A percentile compares a stretch with the other conserved stretches of the same genome.
Evolutionary conservation across 176 grass and related monocot species (phyloP).

Genomic region (Triticum urartu): DNA sequence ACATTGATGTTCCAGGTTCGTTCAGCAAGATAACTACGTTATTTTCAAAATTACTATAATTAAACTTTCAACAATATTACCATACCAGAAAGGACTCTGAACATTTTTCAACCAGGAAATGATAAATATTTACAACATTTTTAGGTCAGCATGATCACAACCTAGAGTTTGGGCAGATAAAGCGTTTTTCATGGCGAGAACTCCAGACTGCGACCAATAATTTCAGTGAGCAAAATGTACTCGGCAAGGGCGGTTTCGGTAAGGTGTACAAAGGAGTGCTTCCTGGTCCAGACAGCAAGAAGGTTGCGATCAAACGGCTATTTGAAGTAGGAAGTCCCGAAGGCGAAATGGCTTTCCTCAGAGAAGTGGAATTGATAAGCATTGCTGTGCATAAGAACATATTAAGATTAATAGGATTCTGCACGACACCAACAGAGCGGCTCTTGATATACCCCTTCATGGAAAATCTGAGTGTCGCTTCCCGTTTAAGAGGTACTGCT

Average conservation of each 20-base stretch:
- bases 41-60: not conserved
- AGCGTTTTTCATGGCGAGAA: conserved; percentile 68
- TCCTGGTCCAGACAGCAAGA: conserved; percentile 45
- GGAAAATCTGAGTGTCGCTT: conserved; percentile 87
- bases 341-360: conserved; percentile 73
- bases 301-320: conserved; percentile 71
- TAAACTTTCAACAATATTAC: not conserved
- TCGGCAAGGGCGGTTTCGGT: conserved; percentile 88
- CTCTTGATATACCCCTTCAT: conserved; percentile 97
- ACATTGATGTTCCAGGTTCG: conserved; percentile 82
- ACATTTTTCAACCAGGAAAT: not conserved
- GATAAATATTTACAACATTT: conserved; percentile 17
- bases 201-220: conserved; percentile 76
- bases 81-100: conserved; percentile 1
- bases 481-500: conserved; percentile 70
- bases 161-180: conserved; percentile 80
- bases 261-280: conserved; percentile 88
- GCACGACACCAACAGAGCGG: conserved; percentile 58
- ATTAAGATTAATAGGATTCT: conserved; percentile 86
- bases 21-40: not conserved
- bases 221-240: conserved; percentile 74
- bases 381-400: conserved; percentile 91
- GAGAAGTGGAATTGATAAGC: conserved; percentile 91
- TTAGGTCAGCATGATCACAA: conserved; percentile 72
- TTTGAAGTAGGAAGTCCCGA: conserved; percentile 41